Base-by-base conservation (phyloP, 768 basidiomycete species). In the Termitomyces sp. region DNA sequence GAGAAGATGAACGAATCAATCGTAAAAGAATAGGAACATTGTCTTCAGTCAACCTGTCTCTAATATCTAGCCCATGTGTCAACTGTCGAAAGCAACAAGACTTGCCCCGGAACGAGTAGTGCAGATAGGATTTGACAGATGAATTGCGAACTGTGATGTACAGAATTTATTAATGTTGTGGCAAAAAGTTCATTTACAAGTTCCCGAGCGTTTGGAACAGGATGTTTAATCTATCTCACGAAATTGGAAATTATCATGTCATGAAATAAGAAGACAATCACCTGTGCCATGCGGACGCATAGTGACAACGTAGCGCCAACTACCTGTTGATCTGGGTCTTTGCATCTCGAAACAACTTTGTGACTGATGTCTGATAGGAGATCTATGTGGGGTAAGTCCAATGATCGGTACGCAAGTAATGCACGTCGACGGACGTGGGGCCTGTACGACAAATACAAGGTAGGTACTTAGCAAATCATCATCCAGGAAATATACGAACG, bases 401-500 rank as follows among this genome's bases (percentile, higher is more conserved):
- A 71, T 13, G 77, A 71, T 44, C 80, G 75, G 61, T 83, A 80
- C 2, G 84, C 85, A 35, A 84, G 70, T 41, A 91, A 67, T 11
- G 86, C 79, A 46, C 88, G 81, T 59, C 84, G 77, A 40, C 83
- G 84, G 49, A 92, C 76, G 62, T 78, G 74, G 9, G 74, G 65
- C 35, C 90, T 92, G 63, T 9, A 60, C 49, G 46, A 46, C 58
- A 52, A 57, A 59, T 55, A 41, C 40, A 44, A 58, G 44, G 59
- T 55, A 32, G 16, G 36, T 22, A 59, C 57, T 46, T 13, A 20
- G 20, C 56, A 45, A 35, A 28, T 20, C 20, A 22, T 53, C 51
- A 11, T 24, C 30, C 16, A 53, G 10, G 41, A 22, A 67, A 76
- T 70, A 66, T 71, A 82, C 90, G 83, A 77, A 93, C 92, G 86